Evolutionary conservation across 768 basidiomycete species (phyloP).

Genomic region (Calocybe indica): DNA sequence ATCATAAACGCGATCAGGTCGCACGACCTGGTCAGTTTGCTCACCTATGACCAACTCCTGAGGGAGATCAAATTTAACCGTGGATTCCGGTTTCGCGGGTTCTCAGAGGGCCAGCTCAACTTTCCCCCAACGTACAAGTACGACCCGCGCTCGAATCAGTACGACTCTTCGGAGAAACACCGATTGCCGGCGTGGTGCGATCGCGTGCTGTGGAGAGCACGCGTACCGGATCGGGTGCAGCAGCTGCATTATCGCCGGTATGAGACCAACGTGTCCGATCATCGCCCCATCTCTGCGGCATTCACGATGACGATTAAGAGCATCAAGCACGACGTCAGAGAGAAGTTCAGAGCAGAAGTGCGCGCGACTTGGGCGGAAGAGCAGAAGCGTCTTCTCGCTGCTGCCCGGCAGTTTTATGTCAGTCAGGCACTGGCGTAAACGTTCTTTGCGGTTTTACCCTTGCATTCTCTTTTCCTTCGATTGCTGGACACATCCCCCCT

Average conservation of each 20-base stretch:
- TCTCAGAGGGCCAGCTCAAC: conserved; percentile 74
- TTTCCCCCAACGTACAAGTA: conserved; percentile 97
- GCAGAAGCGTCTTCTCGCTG: conserved; percentile 33
- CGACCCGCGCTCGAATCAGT: conserved; percentile 69
- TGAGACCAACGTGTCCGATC: conserved; percentile 86
- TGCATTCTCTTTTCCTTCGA: too few species aligned
- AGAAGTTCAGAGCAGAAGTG: conserved; percentile 48
- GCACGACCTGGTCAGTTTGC: conserved; percentile 56
- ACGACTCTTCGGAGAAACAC: conserved; percentile 85
- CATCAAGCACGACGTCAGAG: conserved; percentile 54
- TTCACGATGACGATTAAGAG: conserved; percentile 73
- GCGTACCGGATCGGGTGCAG: conserved; percentile 49
- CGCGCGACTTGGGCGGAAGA: conserved; percentile 51
- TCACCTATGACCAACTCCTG: conserved; percentile 79
- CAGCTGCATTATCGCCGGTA: conserved; percentile 74
- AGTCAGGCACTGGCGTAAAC: conserved; percentile 13
- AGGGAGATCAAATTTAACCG: conserved; percentile 88
- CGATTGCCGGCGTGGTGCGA: conserved; percentile 97
- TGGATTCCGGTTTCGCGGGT: conserved; percentile 79
- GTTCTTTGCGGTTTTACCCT: too few species aligned
- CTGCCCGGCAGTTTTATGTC: conserved; percentile 37
- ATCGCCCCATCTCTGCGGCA: conserved; percentile 80
- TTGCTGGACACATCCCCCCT: too few species aligned
- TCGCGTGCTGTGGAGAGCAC: conserved; percentile 75
- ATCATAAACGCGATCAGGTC: conserved; percentile 68